phyloP scores from a whole-genome alignment of 768 basidiomycete species.

The Auriculariales sp. region DNA sequence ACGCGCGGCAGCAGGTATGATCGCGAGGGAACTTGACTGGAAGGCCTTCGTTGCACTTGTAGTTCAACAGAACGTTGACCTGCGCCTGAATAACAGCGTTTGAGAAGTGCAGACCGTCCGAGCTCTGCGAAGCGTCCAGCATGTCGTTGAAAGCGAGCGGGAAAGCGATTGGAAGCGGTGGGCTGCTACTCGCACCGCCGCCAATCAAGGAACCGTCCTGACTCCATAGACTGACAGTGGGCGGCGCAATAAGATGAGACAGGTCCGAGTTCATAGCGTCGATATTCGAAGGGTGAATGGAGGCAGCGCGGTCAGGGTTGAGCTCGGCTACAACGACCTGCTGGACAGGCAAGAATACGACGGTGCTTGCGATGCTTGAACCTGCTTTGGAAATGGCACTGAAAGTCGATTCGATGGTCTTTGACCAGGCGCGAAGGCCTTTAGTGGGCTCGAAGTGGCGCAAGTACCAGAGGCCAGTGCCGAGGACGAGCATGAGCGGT shows the following conservation, averaged over 20 bases:
- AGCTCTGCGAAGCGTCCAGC: slow-evolving; percentile 56
- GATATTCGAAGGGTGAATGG: slow-evolving; percentile 65
- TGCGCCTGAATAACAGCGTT: slow-evolving; percentile 47
- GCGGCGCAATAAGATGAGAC: slow-evolving; percentile 43
- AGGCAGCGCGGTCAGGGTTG: slow-evolving; percentile 41
- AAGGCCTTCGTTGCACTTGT: slow-evolving; percentile 62
- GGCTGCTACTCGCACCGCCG: slow-evolving; percentile 12
- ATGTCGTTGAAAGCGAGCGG: slow-evolving; percentile 74
- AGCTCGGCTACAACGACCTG: slow-evolving; percentile 54
- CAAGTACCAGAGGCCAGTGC: slow-evolving; percentile 83
- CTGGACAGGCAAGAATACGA: slow-evolving; percentile 69
- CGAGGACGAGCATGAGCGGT: slow-evolving; percentile 63
- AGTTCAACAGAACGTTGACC: slow-evolving; percentile 63
- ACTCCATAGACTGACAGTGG: slow-evolving; percentile 5
- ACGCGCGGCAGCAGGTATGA: slow-evolving; percentile 70
- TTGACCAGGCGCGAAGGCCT: slow-evolving; percentile 66
- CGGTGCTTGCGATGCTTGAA: slow-evolving; percentile 43
- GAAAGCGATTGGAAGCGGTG: slow-evolving; percentile 32
- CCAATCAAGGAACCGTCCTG: slow-evolving; percentile 2
- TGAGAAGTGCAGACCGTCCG: slow-evolving; percentile 76
- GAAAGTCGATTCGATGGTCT: slow-evolving; percentile 54
- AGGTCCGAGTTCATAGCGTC: slow-evolving; percentile 87
- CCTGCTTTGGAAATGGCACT: slow-evolving; percentile 24
- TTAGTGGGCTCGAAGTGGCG: slow-evolving; percentile 58
- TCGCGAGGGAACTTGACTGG: slow-evolving; percentile 49